Percentiles rank a stretch among this genome's conserved stretches.
Conservation (phyloP, 768 basidiomycete genomes). For the Saitozyma sp. region DNA sequence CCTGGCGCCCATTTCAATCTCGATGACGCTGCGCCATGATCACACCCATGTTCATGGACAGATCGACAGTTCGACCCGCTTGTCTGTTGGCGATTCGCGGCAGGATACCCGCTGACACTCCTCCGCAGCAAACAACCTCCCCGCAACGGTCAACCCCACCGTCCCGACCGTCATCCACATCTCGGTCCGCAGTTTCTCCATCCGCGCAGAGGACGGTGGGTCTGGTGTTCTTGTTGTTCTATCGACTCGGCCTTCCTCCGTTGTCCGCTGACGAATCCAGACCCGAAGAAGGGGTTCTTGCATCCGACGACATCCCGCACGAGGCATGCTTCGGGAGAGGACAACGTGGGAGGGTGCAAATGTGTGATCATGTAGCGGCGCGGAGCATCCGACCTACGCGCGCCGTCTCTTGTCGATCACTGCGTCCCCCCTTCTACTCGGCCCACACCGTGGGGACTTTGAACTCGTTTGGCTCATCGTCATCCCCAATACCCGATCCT, state of each 20-base stretch:
- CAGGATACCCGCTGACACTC: not conserved
- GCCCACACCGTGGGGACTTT: too few species aligned
- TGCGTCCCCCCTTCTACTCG: too few species aligned
- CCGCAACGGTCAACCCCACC: slow-evolving; percentile 22
- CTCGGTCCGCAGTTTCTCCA: slow-evolving; percentile 47
- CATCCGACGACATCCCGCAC: slow-evolving; percentile 17
- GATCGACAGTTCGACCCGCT: too few species aligned
- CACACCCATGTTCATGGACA: too few species aligned
- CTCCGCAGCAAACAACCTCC: slow-evolving; percentile 39
- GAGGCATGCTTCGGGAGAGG: slow-evolving; percentile 13
- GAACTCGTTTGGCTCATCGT: too few species aligned
- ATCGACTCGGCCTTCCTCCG: not conserved
- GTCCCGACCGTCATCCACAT: slow-evolving; percentile 47
- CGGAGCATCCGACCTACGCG: not conserved
- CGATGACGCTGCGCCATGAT: not conserved
- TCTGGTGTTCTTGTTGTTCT: not conserved
- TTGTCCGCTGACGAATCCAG: slow-evolving; percentile 13
- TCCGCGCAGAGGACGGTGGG: slow-evolving; percentile 44
- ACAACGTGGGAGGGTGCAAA: slow-evolving; percentile 45
- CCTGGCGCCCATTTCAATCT: not conserved
- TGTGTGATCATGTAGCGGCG: slow-evolving; percentile 45
- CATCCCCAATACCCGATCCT: too few species aligned
- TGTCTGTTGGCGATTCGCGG: not conserved
- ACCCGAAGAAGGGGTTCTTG: slow-evolving; percentile 31
- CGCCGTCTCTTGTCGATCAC: too few species aligned